These are phyloP conservation scores for Penicillium canariense DNA, from an alignment of 495 filamentous ascomycete species.

Conservation along the genomic window DNA sequence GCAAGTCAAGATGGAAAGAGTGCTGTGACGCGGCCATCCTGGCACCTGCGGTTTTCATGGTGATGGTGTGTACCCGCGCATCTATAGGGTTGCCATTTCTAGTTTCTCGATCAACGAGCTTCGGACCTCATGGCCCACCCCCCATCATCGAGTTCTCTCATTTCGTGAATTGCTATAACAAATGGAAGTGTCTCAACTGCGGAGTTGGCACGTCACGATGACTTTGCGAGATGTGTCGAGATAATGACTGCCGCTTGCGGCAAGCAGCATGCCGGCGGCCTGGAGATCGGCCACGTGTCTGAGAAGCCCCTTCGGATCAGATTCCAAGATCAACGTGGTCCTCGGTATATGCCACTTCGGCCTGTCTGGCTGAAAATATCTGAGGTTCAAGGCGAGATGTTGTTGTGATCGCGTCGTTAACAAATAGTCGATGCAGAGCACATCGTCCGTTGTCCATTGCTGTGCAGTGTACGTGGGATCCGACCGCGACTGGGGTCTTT, in stretches of 20 bases:
- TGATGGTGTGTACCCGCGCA: no score
- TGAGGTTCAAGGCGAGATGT: not conserved
- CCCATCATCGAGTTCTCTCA: no score
- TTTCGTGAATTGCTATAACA: not conserved
- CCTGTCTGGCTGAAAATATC: no score
- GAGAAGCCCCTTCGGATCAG: not conserved
- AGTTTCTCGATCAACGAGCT: no score
- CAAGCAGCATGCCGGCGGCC: not conserved
- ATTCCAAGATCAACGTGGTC: not conserved
- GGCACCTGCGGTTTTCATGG: not conserved
- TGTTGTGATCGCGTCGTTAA: not conserved
- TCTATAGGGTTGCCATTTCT: no score
- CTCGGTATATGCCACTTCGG: not conserved
- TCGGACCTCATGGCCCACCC: not conserved
- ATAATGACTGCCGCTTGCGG: conserved; percentile 15
- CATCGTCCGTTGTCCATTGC: not conserved
- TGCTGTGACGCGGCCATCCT: not conserved
- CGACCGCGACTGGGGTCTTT: not conserved
- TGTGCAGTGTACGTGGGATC: not conserved
- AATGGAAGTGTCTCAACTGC: no score
- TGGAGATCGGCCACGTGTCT: conserved; percentile 11
- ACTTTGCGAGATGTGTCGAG: not conserved
- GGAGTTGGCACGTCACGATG: conserved; percentile 1
- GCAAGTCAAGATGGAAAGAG: not conserved
- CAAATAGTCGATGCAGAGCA: not conserved